Evolutionary conservation across 768 basidiomycete species (phyloP).

Genomic region (Termitomyces sp.): DNA sequence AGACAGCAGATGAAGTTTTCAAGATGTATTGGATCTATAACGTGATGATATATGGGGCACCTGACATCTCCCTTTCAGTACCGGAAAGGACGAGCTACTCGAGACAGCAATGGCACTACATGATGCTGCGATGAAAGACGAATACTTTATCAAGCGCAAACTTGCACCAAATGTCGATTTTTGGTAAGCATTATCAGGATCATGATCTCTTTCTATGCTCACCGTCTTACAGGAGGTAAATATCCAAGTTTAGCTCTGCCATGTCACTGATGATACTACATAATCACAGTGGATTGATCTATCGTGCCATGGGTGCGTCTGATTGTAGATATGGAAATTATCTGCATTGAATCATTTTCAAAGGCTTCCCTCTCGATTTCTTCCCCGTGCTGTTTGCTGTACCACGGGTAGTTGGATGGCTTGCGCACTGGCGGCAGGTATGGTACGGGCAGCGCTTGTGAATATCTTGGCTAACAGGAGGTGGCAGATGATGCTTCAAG

Average conservation of each 20-base stretch:
- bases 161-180: conserved; percentile 92
- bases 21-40: conserved; percentile 50
- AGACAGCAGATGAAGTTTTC: conserved; percentile 91
- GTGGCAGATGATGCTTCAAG: conserved; percentile 90
- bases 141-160: conserved; percentile 80
- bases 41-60: neutral
- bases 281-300: conserved; percentile 69
- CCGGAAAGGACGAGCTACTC: conserved; percentile 79
- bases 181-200: conserved; percentile 47
- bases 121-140: conserved; percentile 85
- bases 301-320: conserved; percentile 79
- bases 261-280: conserved; percentile 1
- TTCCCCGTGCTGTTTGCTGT: conserved; percentile 94
- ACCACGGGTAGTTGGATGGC: conserved; percentile 89
- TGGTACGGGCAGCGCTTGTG: neutral
- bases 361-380: conserved; percentile 90
- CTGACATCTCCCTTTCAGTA: conserved; percentile 40
- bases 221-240: conserved; percentile 50
- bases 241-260: neutral
- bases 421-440: conserved; percentile 90
- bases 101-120: conserved; percentile 89
- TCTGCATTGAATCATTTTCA: conserved; percentile 6
- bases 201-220: conserved; percentile 6
- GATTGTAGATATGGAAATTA: neutral
- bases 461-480: neutral